Evolutionary conservation across 1,139 yeast genomes (phyloP).

Genomic region (Kodamaea sp.): DNA sequence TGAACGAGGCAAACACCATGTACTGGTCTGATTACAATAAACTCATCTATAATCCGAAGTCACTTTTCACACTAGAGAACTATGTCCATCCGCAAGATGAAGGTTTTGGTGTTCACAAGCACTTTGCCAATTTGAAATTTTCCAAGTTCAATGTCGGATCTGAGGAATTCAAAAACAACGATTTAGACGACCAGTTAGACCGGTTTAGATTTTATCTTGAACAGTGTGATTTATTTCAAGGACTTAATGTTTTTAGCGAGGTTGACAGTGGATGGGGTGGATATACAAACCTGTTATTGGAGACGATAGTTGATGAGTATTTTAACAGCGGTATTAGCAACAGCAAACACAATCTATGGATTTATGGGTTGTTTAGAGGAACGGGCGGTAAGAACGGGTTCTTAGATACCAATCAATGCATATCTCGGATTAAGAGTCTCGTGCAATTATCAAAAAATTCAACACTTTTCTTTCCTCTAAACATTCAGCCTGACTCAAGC

Average conservation of each 20-base stretch:
- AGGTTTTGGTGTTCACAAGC: slow-evolving; percentile 25
- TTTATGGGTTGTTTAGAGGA: slow-evolving; percentile 23
- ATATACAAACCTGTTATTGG: slow-evolving; percentile 53
- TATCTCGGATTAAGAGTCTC: slow-evolving; percentile 50
- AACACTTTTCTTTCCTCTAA: slow-evolving; percentile 54
- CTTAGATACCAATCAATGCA: slow-evolving; percentile 4
- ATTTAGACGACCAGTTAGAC: slow-evolving; percentile 54
- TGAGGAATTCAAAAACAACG: slow-evolving; percentile 30
- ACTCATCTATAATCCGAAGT: slow-evolving; percentile 64
- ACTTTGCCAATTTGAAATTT: slow-evolving; percentile 32
- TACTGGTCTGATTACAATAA: slow-evolving; percentile 86
- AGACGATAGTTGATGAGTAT: slow-evolving; percentile 67
- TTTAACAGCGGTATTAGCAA: slow-evolving; percentile 53
- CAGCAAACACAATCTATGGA: slow-evolving; percentile 47
- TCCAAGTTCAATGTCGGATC: slow-evolving; percentile 29
- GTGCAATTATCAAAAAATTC: slow-evolving; percentile 46
- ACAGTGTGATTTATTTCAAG: slow-evolving; percentile 71
- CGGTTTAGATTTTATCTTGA: slow-evolving; percentile 69
- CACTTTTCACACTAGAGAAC: slow-evolving; percentile 51
- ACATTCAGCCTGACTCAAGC: slow-evolving; percentile 1
- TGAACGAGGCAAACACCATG: slow-evolving; percentile 45
- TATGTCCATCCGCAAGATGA: slow-evolving; percentile 37
- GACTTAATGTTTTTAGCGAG: slow-evolving; percentile 68
- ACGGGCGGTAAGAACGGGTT: neutral
- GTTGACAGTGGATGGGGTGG: slow-evolving; percentile 87